Percentiles rank a stretch among this genome's conserved stretches.
Evolutionary conservation across 768 basidiomycete species (phyloP).

Genomic region (Cyathus striatus): DNA sequence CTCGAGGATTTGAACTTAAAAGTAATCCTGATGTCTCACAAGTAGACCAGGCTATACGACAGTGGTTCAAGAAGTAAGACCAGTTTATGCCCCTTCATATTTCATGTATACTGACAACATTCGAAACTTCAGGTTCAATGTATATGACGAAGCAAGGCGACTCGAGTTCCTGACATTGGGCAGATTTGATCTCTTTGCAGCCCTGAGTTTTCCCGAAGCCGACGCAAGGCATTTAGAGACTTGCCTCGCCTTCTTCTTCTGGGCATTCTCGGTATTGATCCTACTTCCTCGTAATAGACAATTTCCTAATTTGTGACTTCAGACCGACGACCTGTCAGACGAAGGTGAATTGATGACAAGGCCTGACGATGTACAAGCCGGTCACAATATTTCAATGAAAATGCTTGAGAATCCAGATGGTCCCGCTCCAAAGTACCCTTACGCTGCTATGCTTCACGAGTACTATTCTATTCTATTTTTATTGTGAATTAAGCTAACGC

Average conservation of each 20-base stretch:
- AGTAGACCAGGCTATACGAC: slow-evolving; percentile 3
- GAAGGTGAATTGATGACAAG: slow-evolving; percentile 13
- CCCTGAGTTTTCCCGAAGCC: slow-evolving; percentile 14
- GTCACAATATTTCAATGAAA: slow-evolving; percentile 10
- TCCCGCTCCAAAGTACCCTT: slow-evolving; percentile 4
- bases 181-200: slow-evolving; percentile 13
- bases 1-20: slow-evolving; percentile 6
- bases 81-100: background rate
- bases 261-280: slow-evolving; percentile 16
- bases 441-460: slow-evolving; percentile 16
- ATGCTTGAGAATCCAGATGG: slow-evolving; percentile 6
- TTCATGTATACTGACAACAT: background rate
- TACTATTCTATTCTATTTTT: slow-evolving; percentile 2
- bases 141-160: slow-evolving; percentile 5
- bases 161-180: slow-evolving; percentile 9
- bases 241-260: slow-evolving; percentile 17
- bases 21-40: slow-evolving; percentile 3
- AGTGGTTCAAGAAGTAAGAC: slow-evolving; percentile 5
- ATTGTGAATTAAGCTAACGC: background rate
- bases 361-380: slow-evolving; percentile 12
- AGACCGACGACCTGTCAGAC: slow-evolving; percentile 21
- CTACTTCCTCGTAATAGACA: background rate
- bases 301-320: background rate
- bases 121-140: slow-evolving; percentile 5
- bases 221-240: slow-evolving; percentile 14